phyloP scores from a whole-genome alignment of 441 rosid genomes.

The Euphorbia celastroides region DNA sequence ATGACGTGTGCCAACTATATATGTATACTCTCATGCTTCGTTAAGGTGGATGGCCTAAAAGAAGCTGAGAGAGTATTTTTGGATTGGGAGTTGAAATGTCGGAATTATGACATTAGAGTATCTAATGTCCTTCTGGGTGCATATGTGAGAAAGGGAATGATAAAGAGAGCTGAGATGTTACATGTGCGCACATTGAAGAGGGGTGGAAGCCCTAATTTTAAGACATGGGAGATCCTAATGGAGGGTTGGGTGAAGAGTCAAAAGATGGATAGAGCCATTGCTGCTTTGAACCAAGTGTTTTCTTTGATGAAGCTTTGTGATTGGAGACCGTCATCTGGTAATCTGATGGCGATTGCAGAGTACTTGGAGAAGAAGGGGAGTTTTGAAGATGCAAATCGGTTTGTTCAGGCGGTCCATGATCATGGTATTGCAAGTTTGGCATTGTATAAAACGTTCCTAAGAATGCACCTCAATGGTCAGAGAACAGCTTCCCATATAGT shows the following conservation, averaged over 20 bases:
- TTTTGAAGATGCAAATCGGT: constrained; percentile 41
- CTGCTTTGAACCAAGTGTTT: constrained; percentile 47
- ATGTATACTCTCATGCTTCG: constrained; percentile 45
- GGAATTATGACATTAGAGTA: constrained; percentile 54
- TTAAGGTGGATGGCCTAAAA: constrained; percentile 39
- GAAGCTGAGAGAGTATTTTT: constrained; percentile 44
- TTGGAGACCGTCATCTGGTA: constrained; percentile 50
- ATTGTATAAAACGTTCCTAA: constrained; percentile 42
- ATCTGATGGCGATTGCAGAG: constrained; percentile 37
- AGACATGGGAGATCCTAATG: constrained; percentile 69
- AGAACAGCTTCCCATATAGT: constrained; percentile 37
- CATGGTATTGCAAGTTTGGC: constrained; percentile 45
- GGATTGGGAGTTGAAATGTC: constrained; percentile 51
- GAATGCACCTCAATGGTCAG: constrained; percentile 34
- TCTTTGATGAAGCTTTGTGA: constrained; percentile 38
- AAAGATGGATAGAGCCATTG: constrained; percentile 46
- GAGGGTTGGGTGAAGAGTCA: constrained; percentile 53
- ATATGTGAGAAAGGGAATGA: constrained; percentile 38
- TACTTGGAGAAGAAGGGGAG: constrained; percentile 43
- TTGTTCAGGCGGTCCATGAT: constrained; percentile 35
- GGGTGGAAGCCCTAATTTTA: constrained; percentile 64
- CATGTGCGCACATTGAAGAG: constrained; percentile 37
- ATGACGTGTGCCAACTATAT: constrained; percentile 53
- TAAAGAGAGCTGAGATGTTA: constrained; percentile 44
- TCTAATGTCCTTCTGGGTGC: constrained; percentile 68